Conservation (phyloP, 2,329 filamentous ascomycete species). For the Hypoxylon sp. region DNA sequence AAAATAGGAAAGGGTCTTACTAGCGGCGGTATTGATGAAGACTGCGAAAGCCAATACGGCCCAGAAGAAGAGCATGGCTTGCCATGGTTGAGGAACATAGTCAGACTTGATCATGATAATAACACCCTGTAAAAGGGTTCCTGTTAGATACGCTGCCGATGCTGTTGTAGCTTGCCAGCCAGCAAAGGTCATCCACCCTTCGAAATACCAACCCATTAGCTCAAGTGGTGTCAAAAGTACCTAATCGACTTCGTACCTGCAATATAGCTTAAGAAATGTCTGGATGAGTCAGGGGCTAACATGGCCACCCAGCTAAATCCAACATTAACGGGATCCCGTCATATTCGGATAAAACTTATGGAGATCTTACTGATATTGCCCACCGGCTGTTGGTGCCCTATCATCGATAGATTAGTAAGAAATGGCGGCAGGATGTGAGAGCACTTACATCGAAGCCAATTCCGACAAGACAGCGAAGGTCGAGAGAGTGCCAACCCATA, state of each 20-base stretch:
- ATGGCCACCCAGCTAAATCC: slow-evolving; percentile 12
- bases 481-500: slow-evolving; percentile 12
- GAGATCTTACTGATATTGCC: slow-evolving; percentile 11
- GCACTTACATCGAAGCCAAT: slow-evolving; percentile 12
- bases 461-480: slow-evolving; percentile 11
- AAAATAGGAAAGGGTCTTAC: slow-evolving; percentile 6
- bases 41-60: slow-evolving; percentile 10
- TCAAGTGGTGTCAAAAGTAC: too few species aligned
- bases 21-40: slow-evolving; percentile 5
- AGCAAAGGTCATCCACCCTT: slow-evolving; percentile 10
- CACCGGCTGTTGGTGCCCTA: slow-evolving; percentile 14
- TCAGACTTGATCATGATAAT: not conserved
- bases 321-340: not conserved
- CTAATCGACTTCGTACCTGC: slow-evolving; percentile 4
- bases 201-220: not conserved
- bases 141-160: slow-evolving; percentile 10
- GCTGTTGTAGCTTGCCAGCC: slow-evolving; percentile 14
- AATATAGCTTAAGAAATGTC: slow-evolving; percentile 10
- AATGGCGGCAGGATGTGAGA: not conserved
- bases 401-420: not conserved
- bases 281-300: slow-evolving; percentile 9
- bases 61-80: slow-evolving; percentile 16
- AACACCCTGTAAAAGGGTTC: slow-evolving; percentile 5
- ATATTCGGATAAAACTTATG: too few species aligned
- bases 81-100: slow-evolving; percentile 15